Base-by-base conservation (phyloP, 2,329 filamentous ascomycete genomes). In the Esteya vermicola region DNA sequence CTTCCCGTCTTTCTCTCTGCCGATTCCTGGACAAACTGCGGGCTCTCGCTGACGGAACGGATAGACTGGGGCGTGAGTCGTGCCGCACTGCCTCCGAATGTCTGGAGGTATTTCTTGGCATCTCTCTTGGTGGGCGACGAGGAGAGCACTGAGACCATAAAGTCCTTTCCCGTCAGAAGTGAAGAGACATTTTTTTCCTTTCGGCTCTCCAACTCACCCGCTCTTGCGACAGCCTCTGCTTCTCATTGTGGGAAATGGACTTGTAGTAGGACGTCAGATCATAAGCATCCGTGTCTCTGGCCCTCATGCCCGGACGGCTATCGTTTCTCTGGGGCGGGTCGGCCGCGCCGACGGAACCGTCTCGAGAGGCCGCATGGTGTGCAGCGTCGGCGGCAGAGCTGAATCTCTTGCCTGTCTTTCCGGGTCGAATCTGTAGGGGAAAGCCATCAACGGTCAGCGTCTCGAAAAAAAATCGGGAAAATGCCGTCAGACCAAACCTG, bases 61-160 rank as follows among this genome's bases (percentile, higher is more conserved):
- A 56, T 52, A 16, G 49, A 52, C 39, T 46, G 54, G 26, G 25
- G 25, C 25, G n/a, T 26, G 8, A 26, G 25, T 13, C 13, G 7
- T 13, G 25, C 8, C 25, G 25, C 43, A 45, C 42, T 42, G 6
- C 62, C 60, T 37, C 75, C 78, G 56, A 95, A 93, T 45, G 85
- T 88, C 50, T 91, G 81, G 14, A 98, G 70, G 54, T 95, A 98
- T 28, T 84, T 78, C 58, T 83, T 88, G 36, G 88, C 86, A 62
- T 98, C 91, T 51, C 91, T 78, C 59, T 88, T 93, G 0, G 89
- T 95, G 6, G 88, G 83, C 10, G 86, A 85, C 16, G 88, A 85
- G 52, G 84, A 85, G 25, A 98, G 67, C 4, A 96, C 74, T 14
- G 85, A 88, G 25, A 93, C 70, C 51, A 93, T 79, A 52, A 94